Conservation (phyloP, 2,329 filamentous ascomycete species). For the Didymella segeticola region DNA sequence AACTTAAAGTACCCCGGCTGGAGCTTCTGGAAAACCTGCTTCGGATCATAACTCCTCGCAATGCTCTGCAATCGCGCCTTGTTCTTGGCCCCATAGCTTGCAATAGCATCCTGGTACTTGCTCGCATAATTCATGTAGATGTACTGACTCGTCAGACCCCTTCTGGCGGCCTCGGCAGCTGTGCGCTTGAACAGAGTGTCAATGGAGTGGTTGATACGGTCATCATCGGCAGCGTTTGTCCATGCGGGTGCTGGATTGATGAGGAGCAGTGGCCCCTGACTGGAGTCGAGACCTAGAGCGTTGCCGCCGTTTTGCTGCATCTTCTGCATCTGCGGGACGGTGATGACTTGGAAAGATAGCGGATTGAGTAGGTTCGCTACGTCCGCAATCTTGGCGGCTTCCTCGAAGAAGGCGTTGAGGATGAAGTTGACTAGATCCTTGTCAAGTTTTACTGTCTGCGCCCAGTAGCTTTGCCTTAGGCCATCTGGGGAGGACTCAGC, state of each 20-base stretch:
- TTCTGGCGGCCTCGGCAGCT: slow-evolving; percentile 10
- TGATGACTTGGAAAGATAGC: slow-evolving; percentile 13
- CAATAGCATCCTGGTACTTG: slow-evolving; percentile 52
- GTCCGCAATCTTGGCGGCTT: not conserved
- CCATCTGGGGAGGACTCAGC: slow-evolving; percentile 1
- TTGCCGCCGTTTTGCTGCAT: slow-evolving; percentile 26
- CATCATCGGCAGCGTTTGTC: slow-evolving; percentile 25
- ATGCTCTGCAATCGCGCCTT: slow-evolving; percentile 43
- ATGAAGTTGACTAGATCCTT: slow-evolving; percentile 19
- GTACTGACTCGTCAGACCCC: slow-evolving; percentile 32
- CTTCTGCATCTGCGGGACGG: slow-evolving; percentile 31
- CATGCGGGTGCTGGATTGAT: slow-evolving; percentile 28
- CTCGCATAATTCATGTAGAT: slow-evolving; percentile 59
- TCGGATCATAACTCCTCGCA: slow-evolving; percentile 51
- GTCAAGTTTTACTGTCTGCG: slow-evolving; percentile 18
- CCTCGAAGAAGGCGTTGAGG: slow-evolving; percentile 21
- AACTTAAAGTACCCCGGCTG: slow-evolving; percentile 56
- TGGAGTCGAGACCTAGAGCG: slow-evolving; percentile 25
- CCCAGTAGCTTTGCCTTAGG: slow-evolving; percentile 19
- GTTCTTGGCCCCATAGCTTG: slow-evolving; percentile 52
- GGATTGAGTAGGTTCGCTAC: not conserved
- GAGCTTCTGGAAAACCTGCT: slow-evolving; percentile 50
- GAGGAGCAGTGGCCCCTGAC: slow-evolving; percentile 26
- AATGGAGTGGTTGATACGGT: slow-evolving; percentile 13
- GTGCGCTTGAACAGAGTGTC: slow-evolving; percentile 14